Evolutionary conservation across 768 basidiomycete species (phyloP).

Genomic region (Podaxis pistillaris): DNA sequence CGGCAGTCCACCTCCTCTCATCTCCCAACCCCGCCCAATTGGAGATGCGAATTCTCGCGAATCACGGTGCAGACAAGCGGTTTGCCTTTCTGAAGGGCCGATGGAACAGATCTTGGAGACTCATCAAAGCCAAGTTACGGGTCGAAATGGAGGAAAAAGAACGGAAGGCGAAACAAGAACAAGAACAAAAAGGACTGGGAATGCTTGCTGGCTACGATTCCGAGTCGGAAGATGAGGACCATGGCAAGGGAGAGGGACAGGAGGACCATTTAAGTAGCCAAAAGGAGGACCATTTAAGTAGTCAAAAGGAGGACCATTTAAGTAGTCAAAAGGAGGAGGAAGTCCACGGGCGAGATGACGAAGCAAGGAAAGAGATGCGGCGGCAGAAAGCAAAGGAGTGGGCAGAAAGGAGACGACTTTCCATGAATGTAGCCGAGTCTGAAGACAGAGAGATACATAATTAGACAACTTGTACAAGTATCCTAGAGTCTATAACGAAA

Average conservation of each 20-base stretch:
- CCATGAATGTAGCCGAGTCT: neutral
- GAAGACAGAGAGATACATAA: neutral
- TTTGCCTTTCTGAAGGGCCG: conserved; percentile 83
- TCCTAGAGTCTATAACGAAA: neutral
- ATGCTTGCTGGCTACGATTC: conserved; percentile 59
- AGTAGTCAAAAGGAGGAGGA: conserved; percentile 16
- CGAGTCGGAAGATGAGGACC: conserved; percentile 31
- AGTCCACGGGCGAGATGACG: conserved; percentile 15
- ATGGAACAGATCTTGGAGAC: conserved; percentile 66
- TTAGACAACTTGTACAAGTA: neutral
- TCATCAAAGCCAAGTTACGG: conserved; percentile 47
- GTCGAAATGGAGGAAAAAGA: conserved; percentile 25
- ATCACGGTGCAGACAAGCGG: conserved; percentile 73
- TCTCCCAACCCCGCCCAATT: conserved; percentile 80
- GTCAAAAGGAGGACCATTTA: neutral
- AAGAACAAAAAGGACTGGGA: conserved; percentile 36
- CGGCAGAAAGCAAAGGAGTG: conserved; percentile 57
- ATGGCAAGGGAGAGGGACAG: conserved; percentile 26
- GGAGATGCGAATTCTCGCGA: conserved; percentile 86
- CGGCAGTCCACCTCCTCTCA: conserved; percentile 62
- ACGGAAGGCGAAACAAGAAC: conserved; percentile 25
- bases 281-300: neutral
- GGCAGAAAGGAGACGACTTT: conserved; percentile 45
- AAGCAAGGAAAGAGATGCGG: conserved; percentile 44
- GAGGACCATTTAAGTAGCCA: no score